phyloP scores from a whole-genome alignment of 768 basidiomycete species.

The Boletus rex-veris region DNA sequence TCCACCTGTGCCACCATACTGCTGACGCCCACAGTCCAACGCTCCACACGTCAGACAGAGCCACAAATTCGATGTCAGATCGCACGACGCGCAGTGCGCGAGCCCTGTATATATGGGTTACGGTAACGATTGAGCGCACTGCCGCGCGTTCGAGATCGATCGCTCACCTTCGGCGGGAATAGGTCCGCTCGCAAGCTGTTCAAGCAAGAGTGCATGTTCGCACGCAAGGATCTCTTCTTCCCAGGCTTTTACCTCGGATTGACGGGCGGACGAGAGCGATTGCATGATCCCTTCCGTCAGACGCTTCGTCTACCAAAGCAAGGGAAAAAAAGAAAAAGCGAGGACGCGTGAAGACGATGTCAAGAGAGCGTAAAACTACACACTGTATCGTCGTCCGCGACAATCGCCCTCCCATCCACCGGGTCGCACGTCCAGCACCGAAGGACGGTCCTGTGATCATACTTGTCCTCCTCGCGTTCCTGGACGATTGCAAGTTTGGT shows the following conservation, averaged over 20 bases:
- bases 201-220: slow-evolving; percentile 66
- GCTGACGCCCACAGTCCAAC: slow-evolving; percentile 85
- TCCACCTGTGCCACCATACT: slow-evolving; percentile 76
- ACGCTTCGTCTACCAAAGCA: slow-evolving; percentile 42
- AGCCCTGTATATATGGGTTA: slow-evolving; percentile 47
- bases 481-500: slow-evolving; percentile 84
- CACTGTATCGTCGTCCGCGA: slow-evolving; percentile 37
- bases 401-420: slow-evolving; percentile 43
- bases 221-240: slow-evolving; percentile 90
- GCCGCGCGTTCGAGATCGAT: neutral
- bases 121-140: neutral
- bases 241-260: slow-evolving; percentile 96
- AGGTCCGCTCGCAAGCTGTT: slow-evolving; percentile 37
- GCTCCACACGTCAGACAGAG: slow-evolving; percentile 89
- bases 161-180: slow-evolving; percentile 28
- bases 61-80: slow-evolving; percentile 91
- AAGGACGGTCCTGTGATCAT: slow-evolving; percentile 59
- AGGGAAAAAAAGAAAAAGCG: too few relatives aligned
- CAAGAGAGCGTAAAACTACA: neutral
- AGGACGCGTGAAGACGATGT: neutral
- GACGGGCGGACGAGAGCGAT: slow-evolving; percentile 83
- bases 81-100: slow-evolving; percentile 79
- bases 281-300: slow-evolving; percentile 70
- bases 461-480: slow-evolving; percentile 87
- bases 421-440: slow-evolving; percentile 77